Base-by-base conservation (phyloP, 495 filamentous ascomycete species). In the Penicillium subrubescens region DNA sequence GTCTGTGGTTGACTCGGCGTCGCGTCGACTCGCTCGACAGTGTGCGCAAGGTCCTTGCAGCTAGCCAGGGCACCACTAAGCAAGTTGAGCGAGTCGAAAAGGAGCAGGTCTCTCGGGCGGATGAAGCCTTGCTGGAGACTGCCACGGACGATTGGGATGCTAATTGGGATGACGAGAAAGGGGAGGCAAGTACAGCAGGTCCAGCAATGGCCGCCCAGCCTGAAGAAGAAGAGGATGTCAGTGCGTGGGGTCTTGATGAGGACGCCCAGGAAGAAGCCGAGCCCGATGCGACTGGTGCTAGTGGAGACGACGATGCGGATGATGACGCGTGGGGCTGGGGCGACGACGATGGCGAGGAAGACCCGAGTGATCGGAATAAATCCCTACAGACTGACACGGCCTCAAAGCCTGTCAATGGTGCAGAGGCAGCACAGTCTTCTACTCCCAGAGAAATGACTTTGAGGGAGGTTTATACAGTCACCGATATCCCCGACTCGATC, bases 1-100 rank as follows among this genome's bases (percentile, higher is more conserved):
- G 85, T 25, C 84, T 93, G 14, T 99, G 95, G 95, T 81, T 97
- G 23, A 85, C 87, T n/a, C 93, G 91, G 71, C 88, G 91, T 61
- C 88, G 88, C 61, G 92, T 95, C 66, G 83, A 84, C 44, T 88
- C 90, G 4, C 79, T 99, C 35, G 88, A 92, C 66, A 81, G 83
- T 23, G 87, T 95, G 7, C 86, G 94, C 53, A 85, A 81, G 57
- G 84, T 90, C 27, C 79, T 96, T 31, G 79, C 87, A 54, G 73
- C 80, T 33, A 91, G 90, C 8, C 79, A 92, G 43, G 84, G 86
- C 35, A 74, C 80, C 31, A 83, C 87, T 3, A 88, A 85, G 64
- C 78, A 81, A 44, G 93, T 94, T 2, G 93, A 97, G 71, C 86
- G 90, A 59, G 81, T 94, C 0, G 96, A 99, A 74, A 97, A 91